Percentiles rank a stretch among this genome's conserved stretches.
phyloP scores from a whole-genome alignment of 2,329 filamentous ascomycete genomes.

The Aschersonia sp. region DNA sequence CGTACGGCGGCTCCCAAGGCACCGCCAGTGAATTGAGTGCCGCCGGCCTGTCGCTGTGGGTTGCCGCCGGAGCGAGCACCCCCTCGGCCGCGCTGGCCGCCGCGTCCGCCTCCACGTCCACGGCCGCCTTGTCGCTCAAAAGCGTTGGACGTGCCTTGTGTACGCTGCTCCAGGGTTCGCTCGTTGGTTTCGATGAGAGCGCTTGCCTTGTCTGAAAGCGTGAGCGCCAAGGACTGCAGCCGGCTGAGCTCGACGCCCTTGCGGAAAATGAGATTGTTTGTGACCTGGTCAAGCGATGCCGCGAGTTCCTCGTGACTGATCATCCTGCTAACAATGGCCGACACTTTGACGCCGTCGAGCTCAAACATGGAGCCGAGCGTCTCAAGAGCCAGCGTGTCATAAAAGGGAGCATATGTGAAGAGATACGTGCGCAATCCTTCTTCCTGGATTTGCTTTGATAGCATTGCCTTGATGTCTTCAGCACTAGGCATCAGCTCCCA shows the following conservation, averaged over 20 bases:
- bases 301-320: slow-evolving; percentile 97
- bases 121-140: slow-evolving; percentile 86
- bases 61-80: slow-evolving; percentile 44
- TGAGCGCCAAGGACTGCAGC: slow-evolving; percentile 87
- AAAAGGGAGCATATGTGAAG: slow-evolving; percentile 98
- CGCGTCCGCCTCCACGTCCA: slow-evolving; percentile 50
- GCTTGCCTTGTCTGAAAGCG: slow-evolving; percentile 90
- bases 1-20: slow-evolving; percentile 57
- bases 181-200: slow-evolving; percentile 94
- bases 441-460: slow-evolving; percentile 95
- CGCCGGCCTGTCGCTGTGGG: slow-evolving; percentile 51
- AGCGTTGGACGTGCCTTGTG: slow-evolving; percentile 86
- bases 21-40: slow-evolving; percentile 71
- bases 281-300: slow-evolving; percentile 94
- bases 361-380: slow-evolving; percentile 93
- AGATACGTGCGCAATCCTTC: slow-evolving; percentile 96
- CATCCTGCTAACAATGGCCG: slow-evolving; percentile 97
- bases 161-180: slow-evolving; percentile 90
- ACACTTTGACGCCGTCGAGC: slow-evolving; percentile 76
- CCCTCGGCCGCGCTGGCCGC: slow-evolving; percentile 49
- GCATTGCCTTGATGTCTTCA: slow-evolving; percentile 91
- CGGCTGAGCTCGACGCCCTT: slow-evolving; percentile 97
- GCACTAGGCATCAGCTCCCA: slow-evolving; percentile 95
- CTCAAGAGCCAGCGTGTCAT: slow-evolving; percentile 82
- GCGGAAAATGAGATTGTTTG: slow-evolving; percentile 93